phyloP scores from a whole-genome alignment of 129 eudicot species.

The Centrapalus pauciflorus region DNA sequence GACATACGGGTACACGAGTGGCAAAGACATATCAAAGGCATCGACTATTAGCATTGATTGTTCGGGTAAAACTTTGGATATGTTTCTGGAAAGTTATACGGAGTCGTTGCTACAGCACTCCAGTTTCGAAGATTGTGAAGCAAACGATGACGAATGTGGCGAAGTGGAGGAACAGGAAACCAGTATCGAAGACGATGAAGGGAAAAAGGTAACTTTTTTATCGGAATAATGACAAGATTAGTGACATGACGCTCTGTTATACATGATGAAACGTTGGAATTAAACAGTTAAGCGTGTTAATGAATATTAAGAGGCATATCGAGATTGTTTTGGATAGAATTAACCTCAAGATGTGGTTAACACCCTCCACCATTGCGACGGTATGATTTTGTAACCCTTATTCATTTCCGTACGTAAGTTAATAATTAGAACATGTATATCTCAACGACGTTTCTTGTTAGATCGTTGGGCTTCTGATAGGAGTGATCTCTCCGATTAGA shows the following conservation, averaged over 20 bases:
- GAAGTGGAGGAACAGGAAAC: slow-evolving; percentile 3
- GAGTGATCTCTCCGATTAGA: slow-evolving; percentile 44
- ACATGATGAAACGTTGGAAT: background rate
- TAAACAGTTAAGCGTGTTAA: slow-evolving; percentile 25
- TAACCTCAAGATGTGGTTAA: slow-evolving; percentile 43
- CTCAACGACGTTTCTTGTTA: slow-evolving; percentile 8
- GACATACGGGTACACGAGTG: slow-evolving; percentile 33
- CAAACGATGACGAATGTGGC: background rate
- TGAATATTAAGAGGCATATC: slow-evolving; percentile 27
- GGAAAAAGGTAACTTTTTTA: background rate
- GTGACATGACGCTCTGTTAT: background rate
- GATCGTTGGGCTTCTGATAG: slow-evolving; percentile 57
- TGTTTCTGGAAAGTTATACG: slow-evolving; percentile 19
- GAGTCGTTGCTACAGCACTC: slow-evolving; percentile 33
- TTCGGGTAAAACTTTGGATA: slow-evolving; percentile 31
- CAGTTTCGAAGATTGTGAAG: slow-evolving; percentile 29
- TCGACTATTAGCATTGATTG: slow-evolving; percentile 32
- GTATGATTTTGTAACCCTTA: slow-evolving; percentile 31
- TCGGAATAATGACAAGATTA: background rate
- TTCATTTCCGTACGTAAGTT: background rate
- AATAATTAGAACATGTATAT: background rate
- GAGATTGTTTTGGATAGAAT: slow-evolving; percentile 15
- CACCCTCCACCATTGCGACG: slow-evolving; percentile 57
- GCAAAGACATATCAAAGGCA: slow-evolving; percentile 8
- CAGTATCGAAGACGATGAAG: background rate